Base-by-base conservation (phyloP, 73 alveolate genomes). In the Diophrys sp. region DNA sequence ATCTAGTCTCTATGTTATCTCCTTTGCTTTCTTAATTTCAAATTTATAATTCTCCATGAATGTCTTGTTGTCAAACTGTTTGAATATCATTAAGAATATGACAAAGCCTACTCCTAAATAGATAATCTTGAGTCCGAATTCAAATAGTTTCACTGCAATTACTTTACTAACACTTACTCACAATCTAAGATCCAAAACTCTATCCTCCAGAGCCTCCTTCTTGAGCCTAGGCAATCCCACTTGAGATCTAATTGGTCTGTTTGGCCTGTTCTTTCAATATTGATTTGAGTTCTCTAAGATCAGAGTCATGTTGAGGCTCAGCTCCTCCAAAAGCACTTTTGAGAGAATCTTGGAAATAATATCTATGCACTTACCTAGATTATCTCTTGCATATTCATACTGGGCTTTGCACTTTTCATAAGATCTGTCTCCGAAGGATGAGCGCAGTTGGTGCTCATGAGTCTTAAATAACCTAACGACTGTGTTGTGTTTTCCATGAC, bases 11-110 rank as follows among this genome's bases (percentile, higher is more conserved):
- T 71, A 67, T 14, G 68, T n/a, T 0, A 85, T 79, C 11, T 85
- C 85, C 56, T 79, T 79, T 29, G 93, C 93, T 53, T 85, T 79
- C 72, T 85, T 85, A 0, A 85, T 32, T 23, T 85, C 93, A 69
- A 85, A 85, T 57, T 85, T 85, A 68, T 85, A 79, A 55, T 79
- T 79, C 57, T 85, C 93, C 54, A 62, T 29, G 54, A 79, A 66
- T 0, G 75, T 23, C 30, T 54, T 70, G 29, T 74, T 79, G 54
- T 85, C 86, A 68, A 81, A 34, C 74, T 81, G 29, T 23, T 34
- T 34, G 5, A 29, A 33, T 25, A 31, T 24, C 71, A 54, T 71
- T 14, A 84, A 71, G 67, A 85, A 75, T 14, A 79, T 56, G 57
- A 78, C 29, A 54, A 85, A 67, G 31, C 82, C 84, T 14, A 56